Conservation (phyloP, 257 asterid species). For the Solanum chilense region DNA sequence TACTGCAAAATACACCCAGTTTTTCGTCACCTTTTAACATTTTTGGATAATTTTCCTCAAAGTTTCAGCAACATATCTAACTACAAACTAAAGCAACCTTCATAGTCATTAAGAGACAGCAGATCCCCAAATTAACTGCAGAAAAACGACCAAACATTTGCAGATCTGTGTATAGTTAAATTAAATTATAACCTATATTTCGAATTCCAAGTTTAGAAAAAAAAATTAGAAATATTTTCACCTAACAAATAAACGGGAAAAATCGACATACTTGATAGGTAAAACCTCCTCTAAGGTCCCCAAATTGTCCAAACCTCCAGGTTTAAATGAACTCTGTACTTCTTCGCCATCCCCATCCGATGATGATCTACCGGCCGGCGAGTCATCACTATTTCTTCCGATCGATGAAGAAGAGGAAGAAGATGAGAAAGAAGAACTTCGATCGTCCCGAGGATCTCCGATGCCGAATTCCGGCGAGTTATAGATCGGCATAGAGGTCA, state of each 20-base stretch:
- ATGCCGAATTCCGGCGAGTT: slow-evolving; percentile 11
- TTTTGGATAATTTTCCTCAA: not conserved
- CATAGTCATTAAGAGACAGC: not conserved
- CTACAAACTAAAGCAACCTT: not conserved
- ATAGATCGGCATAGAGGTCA: slow-evolving; percentile 13
- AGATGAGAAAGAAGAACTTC: not conserved
- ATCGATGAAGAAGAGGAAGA: slow-evolving; percentile 4
- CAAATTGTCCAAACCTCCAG: slow-evolving; percentile 16
- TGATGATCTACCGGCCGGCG: not conserved
- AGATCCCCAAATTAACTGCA: not conserved
- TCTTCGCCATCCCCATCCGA: slow-evolving; percentile 20
- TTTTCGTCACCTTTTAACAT: not conserved
- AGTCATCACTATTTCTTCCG: slow-evolving; percentile 31
- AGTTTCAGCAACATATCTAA: not conserved
- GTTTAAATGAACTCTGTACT: slow-evolving; percentile 28
- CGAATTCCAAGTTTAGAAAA: no score
- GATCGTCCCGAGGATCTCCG: slow-evolving; percentile 2
- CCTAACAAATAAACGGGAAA: not conserved
- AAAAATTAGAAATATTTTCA: no score
- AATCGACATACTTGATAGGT: slow-evolving; percentile 26
- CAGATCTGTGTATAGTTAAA: not conserved
- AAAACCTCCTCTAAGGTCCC: slow-evolving; percentile 35
- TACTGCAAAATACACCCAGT: not conserved
- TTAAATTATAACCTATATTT: no score
- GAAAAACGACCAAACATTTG: not conserved